Base-by-base conservation (phyloP, 1,284 basidiomycete genomes). In the Ganoderma resinaceum region DNA sequence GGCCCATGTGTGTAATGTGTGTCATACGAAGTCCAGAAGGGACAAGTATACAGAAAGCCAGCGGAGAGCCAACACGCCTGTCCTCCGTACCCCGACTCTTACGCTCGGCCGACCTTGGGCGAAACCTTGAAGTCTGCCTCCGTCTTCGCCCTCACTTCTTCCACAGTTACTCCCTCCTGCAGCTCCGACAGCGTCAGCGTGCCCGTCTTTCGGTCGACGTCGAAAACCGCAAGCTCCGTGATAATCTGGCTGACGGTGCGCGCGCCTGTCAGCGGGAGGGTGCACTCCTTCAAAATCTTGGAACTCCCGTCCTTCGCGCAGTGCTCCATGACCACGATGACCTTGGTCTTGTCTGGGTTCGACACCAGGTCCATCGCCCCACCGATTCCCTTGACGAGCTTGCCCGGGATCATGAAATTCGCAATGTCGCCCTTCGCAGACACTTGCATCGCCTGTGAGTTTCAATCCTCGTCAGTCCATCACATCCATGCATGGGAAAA, bases 311-410 rank as follows among this genome's bases (percentile, higher is more conserved):
- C 91, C 82, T 96, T 97, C 66, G 95, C 93, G 74, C 90, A 90
- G 81, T 98, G 97, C 77, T 98, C 95, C 86, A 96, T 94, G 46
- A 96, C 89, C 4, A 89, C 95, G 64, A 97, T 94, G 68, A 95
- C 92, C 81, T 92, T 95, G 61, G 96, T 98, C 81, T 91, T 90
- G 79, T 96, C 94, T 0, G 95, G 96, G 81, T 96, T 97, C 66
- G 95, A 96, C 70, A 97, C 95, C 59, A 97, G 90, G 79, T 98
- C 96, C 96, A 98, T 98, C 2, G 97, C 97, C 55, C 97, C 97
- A 20, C 97, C 97, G 80, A 98, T 97, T 86, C 94, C 95, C 85
- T 95, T 96, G 60, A 96, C 89, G 78, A 97, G 88, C 82, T 97
- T 96, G 38, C 95, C 95, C 18, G 96, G 96, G 74, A 98, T 95